Percentiles rank a stretch among this genome's conserved stretches.
Evolutionary conservation across 2,329 filamentous ascomycete genomes (phyloP).

Genomic region (Paracamarosporium sp.): DNA sequence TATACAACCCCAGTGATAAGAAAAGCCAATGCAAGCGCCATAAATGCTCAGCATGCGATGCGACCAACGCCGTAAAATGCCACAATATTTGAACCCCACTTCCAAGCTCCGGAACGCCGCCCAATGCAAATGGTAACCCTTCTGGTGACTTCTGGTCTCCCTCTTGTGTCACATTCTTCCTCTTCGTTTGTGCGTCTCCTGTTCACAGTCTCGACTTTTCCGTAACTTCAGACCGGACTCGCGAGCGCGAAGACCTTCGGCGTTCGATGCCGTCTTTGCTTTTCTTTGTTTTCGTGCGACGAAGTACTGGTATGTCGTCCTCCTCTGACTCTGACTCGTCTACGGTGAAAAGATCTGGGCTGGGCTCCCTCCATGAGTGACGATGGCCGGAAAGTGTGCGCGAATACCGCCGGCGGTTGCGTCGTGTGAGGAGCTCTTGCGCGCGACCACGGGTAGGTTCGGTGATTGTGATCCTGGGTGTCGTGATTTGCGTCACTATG

Average conservation of each 20-base stretch:
- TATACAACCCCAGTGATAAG: slow-evolving; percentile 15
- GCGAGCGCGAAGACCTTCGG: slow-evolving; percentile 41
- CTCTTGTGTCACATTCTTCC: slow-evolving; percentile 9
- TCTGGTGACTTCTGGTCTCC: slow-evolving; percentile 3
- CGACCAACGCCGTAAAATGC: slow-evolving; percentile 32
- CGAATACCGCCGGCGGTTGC: slow-evolving; percentile 38
- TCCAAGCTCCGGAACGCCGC: slow-evolving; percentile 28
- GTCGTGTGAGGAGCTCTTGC: slow-evolving; percentile 41
- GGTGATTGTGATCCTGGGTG: slow-evolving; percentile 32
- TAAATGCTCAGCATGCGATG: slow-evolving; percentile 4
- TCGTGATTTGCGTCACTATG: slow-evolving; percentile 33
- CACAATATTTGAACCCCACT: slow-evolving; percentile 13
- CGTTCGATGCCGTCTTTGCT: slow-evolving; percentile 43
- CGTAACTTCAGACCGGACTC: slow-evolving; percentile 29
- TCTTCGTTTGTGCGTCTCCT: slow-evolving; percentile 4
- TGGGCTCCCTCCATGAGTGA: slow-evolving; percentile 51
- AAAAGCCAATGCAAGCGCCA: slow-evolving; percentile 17
- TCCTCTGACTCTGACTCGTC: slow-evolving; percentile 50
- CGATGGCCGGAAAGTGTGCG: slow-evolving; percentile 48
- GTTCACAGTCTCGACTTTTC: slow-evolving; percentile 40
- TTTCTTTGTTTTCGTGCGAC: slow-evolving; percentile 38
- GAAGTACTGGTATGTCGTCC: slow-evolving; percentile 33
- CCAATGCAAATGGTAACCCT: slow-evolving; percentile 31
- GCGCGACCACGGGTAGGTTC: slow-evolving; percentile 46
- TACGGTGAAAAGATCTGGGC: slow-evolving; percentile 50